A percentile compares a stretch with the other conserved stretches of the same genome.
phyloP scores from a whole-genome alignment of 176 grass and related monocot species.

The Phoenix roebelenii region DNA sequence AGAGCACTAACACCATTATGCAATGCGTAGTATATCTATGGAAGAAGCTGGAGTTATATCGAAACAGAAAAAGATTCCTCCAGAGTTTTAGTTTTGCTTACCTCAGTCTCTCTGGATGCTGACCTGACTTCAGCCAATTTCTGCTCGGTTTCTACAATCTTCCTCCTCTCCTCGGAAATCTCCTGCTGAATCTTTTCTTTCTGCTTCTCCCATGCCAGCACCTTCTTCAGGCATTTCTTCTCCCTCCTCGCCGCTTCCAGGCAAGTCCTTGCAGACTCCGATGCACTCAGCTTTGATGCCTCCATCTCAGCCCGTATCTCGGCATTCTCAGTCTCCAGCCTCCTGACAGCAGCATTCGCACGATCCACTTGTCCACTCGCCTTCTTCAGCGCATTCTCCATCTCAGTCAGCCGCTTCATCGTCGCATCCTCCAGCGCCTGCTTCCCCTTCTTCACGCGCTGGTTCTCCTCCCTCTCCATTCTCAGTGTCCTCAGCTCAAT shows the following conservation, averaged over 20 bases:
- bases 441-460: constrained; percentile 65
- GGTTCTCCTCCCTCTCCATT: constrained; percentile 70
- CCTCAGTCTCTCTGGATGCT: constrained; percentile 50
- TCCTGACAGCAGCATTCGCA: constrained; percentile 57
- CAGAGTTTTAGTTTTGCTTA: constrained; percentile 21
- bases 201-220: constrained; percentile 60
- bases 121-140: constrained; percentile 49
- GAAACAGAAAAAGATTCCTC: no score
- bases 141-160: constrained; percentile 35
- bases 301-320: constrained; percentile 96
- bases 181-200: constrained; percentile 50
- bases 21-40: no score
- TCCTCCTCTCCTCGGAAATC: constrained; percentile 40
- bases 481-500: constrained; percentile 63
- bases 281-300: constrained; percentile 82
- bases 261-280: constrained; percentile 58
- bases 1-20: no score
- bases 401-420: constrained; percentile 52
- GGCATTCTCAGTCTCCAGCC: constrained; percentile 83
- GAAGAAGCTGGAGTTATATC: no score
- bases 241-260: constrained; percentile 57
- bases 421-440: constrained; percentile 54
- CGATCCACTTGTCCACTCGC: constrained; percentile 76
- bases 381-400: constrained; percentile 85
- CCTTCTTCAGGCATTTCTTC: constrained; percentile 68